Percentiles rank a stretch among this genome's conserved stretches.
Evolutionary conservation across 1,284 basidiomycete species (phyloP).

Genomic region (Rhodotorula glutinis): DNA sequence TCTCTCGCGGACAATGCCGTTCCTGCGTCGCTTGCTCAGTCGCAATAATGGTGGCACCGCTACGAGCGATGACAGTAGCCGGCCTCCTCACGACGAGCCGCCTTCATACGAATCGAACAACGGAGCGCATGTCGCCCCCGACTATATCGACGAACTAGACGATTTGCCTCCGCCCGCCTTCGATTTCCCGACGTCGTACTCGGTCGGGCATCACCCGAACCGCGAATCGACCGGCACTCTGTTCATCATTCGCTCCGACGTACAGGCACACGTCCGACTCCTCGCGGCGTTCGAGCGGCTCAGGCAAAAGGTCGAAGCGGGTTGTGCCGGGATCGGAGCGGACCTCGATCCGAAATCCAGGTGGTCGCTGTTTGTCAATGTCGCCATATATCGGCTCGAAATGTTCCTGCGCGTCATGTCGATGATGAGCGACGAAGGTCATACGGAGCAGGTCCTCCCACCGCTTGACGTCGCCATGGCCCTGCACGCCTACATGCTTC

Average conservation of each 20-base stretch:
- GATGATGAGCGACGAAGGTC: background rate
- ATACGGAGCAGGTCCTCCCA: background rate
- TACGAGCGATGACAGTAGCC: too few species aligned
- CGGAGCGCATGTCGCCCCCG: too few species aligned
- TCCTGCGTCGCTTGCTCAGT: too few species aligned
- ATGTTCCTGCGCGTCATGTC: background rate
- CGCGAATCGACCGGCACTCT: background rate
- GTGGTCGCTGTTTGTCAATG: constrained; percentile 9
- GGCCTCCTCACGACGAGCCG: too few species aligned
- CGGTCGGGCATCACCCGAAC: background rate
- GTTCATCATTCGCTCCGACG: background rate
- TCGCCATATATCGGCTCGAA: constrained; percentile 17
- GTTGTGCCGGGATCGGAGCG: background rate
- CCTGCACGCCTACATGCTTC: constrained; percentile 6
- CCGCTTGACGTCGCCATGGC: constrained; percentile 16
- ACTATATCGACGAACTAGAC: too few species aligned
- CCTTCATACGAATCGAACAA: too few species aligned
- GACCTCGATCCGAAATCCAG: constrained; percentile 9
- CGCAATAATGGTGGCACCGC: too few species aligned
- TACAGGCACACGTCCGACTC: constrained; percentile 7
- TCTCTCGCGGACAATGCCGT: too few species aligned
- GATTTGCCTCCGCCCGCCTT: constrained; percentile 2
- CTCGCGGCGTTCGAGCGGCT: constrained; percentile 14
- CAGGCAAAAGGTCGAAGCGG: background rate
- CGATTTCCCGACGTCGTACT: constrained; percentile 5